Base-by-base conservation (phyloP, 1,284 basidiomycete species). In the Rhodofomes roseus region DNA sequence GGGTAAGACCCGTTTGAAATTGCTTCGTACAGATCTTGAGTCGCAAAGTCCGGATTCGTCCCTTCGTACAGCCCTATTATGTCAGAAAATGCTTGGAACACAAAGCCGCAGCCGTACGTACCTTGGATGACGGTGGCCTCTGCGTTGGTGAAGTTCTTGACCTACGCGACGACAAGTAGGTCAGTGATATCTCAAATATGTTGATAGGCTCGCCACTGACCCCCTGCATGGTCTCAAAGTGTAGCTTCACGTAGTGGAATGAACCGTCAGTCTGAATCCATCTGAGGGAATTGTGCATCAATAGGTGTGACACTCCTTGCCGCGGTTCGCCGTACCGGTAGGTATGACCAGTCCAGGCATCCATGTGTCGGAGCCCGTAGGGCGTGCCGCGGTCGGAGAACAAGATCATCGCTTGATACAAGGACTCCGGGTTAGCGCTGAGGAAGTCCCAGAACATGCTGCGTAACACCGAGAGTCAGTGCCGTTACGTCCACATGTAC, bases 311-410 rank as follows among this genome's bases (percentile, higher is more conserved):
- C 31, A 1, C 25, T 27, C 12, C 7, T 25, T 27, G 27, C 11
- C 20, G 4, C 16, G 27, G 14, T 36, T 20, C 41, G 25, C 27
- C 63, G 41, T 56, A 71, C 70, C 68, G 60, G 81, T 85, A 89
- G 22, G 93, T 89, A 78, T 96, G 93, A 1, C 94, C 93, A 46
- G 89, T 90, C 81, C 93, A 96, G 8, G 91, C 94, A 74, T 96
- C 86, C 85, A 87, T 81, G 65, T 87, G 79, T 71, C 90, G 85
- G 76, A 81, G 92, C 16, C 90, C 92, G 63, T 92, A 83, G 11
- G 95, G 94, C 56, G 92, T 95, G 55, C 95, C 95, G 68, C 93
- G 90, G 75, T 97, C 95, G 9, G 86, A 87, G 79, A 93, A 93
- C 61, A 94, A 81, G 63, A 90, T 89, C 86, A 94, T 84, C 68